Evolutionary conservation across 2,329 filamentous ascomycete species (phyloP).

Genomic region (Diaporthe helianthi): DNA sequence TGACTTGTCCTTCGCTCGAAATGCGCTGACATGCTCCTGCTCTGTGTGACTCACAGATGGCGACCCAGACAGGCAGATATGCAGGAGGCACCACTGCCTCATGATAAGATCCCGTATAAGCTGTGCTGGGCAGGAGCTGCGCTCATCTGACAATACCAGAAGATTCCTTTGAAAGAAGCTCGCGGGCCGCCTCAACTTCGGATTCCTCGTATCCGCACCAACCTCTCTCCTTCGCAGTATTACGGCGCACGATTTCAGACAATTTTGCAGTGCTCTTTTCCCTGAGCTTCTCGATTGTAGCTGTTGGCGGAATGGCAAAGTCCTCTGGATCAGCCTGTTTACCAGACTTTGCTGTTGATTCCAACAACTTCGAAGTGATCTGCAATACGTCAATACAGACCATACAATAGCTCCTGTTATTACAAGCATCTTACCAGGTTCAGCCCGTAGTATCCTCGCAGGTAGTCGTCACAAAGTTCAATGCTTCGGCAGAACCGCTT

Average conservation of each 20-base stretch:
- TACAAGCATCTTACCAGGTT: conserved; percentile 67
- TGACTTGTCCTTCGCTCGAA: conserved; percentile 3
- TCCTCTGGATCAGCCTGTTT: conserved; percentile 57
- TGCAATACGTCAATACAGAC: conserved; percentile 43
- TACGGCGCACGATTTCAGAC: conserved; percentile 75
- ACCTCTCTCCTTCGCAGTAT: conserved; percentile 64
- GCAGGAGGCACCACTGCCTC: conserved; percentile 40
- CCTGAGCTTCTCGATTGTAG: conserved; percentile 72
- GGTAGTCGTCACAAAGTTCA: conserved; percentile 91
- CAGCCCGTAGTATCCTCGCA: conserved; percentile 91
- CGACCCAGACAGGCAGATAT: conserved; percentile 34
- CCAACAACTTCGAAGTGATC: conserved; percentile 60
- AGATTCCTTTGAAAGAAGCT: conserved; percentile 66
- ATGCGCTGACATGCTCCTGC: conserved; percentile 9
- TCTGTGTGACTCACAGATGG: conserved; percentile 24
- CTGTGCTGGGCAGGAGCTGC: conserved; percentile 15
- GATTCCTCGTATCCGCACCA: conserved; percentile 77
- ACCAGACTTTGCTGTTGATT: conserved; percentile 49
- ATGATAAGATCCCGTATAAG: conserved; percentile 5
- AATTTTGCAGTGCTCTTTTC: conserved; percentile 77
- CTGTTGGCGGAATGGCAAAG: conserved; percentile 61
- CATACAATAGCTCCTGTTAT: background rate
- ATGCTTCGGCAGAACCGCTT: conserved; percentile 89
- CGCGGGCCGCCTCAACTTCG: conserved; percentile 75
- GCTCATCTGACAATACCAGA: conserved; percentile 53